These are phyloP conservation scores for Pseudonectria foliicola DNA, from an alignment of 2,329 filamentous ascomycete species.

Conservation along the genomic window DNA sequence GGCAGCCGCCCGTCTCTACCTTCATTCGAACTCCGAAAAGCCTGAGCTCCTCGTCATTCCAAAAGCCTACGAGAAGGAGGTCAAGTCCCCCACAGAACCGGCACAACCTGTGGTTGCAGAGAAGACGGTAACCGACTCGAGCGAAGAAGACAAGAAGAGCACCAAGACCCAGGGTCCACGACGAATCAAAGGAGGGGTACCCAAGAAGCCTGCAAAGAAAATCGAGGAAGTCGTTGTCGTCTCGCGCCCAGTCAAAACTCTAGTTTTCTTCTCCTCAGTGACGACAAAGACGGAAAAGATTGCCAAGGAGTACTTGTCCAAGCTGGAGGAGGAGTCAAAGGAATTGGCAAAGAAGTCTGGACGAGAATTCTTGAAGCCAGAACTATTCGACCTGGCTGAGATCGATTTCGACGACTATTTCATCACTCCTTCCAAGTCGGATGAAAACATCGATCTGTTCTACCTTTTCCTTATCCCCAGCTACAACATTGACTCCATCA, in stretches of 20 bases:
- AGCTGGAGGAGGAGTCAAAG: slow-evolving; percentile 46
- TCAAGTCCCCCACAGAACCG: slow-evolving; percentile 5
- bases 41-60: slow-evolving; percentile 31
- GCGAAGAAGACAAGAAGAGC: slow-evolving; percentile 21
- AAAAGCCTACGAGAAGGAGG: slow-evolving; percentile 25
- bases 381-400: slow-evolving; percentile 71
- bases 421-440: slow-evolving; percentile 61
- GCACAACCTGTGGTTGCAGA: slow-evolving; percentile 5
- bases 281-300: slow-evolving; percentile 75
- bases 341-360: slow-evolving; percentile 34
- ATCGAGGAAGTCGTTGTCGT: slow-evolving; percentile 22
- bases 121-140: slow-evolving; percentile 12
- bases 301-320: slow-evolving; percentile 55
- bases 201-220: slow-evolving; percentile 23
- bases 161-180: slow-evolving; percentile 36
- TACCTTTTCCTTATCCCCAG: slow-evolving; percentile 83
- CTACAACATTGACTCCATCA: slow-evolving; percentile 91
- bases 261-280: slow-evolving; percentile 86
- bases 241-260: slow-evolving; percentile 53
- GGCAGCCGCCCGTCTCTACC: slow-evolving; percentile 33
- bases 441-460: slow-evolving; percentile 55
- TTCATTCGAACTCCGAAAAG: slow-evolving; percentile 30
- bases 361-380: slow-evolving; percentile 45
- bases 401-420: slow-evolving; percentile 94
- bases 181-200: slow-evolving; percentile 40